These are phyloP conservation scores for Omphalotus guepiniiformis DNA, from an alignment of 768 basidiomycete genomes.

Conservation along the genomic window DNA sequence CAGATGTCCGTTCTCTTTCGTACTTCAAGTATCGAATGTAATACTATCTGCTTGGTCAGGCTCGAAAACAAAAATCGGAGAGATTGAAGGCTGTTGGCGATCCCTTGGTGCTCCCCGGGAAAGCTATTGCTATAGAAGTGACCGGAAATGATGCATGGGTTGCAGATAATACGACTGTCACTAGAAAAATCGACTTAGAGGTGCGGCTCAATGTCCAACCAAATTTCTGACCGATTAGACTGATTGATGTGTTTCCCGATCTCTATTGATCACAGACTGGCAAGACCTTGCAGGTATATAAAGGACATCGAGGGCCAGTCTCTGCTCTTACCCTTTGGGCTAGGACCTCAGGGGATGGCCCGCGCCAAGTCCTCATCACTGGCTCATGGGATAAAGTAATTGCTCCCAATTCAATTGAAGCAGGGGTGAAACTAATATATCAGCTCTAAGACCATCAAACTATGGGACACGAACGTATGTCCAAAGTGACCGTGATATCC, in stretches of 20 bases:
- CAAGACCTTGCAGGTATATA: slow-evolving; percentile 69
- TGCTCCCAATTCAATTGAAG: neutral
- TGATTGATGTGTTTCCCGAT: no score
- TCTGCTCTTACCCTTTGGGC: slow-evolving; percentile 63
- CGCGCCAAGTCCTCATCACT: slow-evolving; percentile 58
- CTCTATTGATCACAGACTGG: slow-evolving; percentile 55
- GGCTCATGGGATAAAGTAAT: slow-evolving; percentile 90
- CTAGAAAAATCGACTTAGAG: slow-evolving; percentile 72
- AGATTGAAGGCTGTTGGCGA: slow-evolving; percentile 67
- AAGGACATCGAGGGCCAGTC: slow-evolving; percentile 86
- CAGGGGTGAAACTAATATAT: slow-evolving; percentile 1
- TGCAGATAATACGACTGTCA: slow-evolving; percentile 78
- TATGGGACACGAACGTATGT: slow-evolving; percentile 79
- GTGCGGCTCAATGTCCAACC: slow-evolving; percentile 33
- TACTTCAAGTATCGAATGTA: neutral
- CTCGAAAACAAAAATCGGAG: slow-evolving; percentile 69
- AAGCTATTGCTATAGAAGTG: slow-evolving; percentile 68
- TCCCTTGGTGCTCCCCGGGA: slow-evolving; percentile 74
- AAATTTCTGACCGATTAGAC: neutral
- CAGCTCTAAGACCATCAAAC: slow-evolving; percentile 68
- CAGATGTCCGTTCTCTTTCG: slow-evolving; percentile 41
- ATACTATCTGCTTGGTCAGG: slow-evolving; percentile 32
- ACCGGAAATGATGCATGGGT: slow-evolving; percentile 73
- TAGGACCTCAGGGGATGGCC: slow-evolving; percentile 34
- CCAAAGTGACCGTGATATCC: slow-evolving; percentile 5